These are phyloP conservation scores for Marchantia polymorpha DNA, from an alignment of 225 moss, liverwort and hornwort species.

Conservation along the genomic window DNA sequence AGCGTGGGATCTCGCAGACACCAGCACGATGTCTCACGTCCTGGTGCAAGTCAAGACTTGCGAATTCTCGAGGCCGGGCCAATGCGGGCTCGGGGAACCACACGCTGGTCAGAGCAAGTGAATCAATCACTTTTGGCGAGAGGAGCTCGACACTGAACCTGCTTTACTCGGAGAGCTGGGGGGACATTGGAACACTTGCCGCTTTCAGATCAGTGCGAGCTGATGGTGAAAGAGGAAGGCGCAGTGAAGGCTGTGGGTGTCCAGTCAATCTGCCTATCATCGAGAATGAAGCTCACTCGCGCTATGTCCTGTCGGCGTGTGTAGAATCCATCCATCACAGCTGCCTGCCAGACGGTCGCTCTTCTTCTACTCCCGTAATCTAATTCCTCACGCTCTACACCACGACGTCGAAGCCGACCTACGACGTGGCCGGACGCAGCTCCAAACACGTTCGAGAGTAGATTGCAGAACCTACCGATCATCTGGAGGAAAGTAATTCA, in stretches of 20 bases:
- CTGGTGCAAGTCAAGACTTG: not conserved
- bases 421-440: not conserved
- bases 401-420: not conserved
- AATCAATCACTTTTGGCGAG: not conserved
- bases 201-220: not conserved
- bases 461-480: slow-evolving; percentile 1
- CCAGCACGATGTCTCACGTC: not conserved
- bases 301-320: not conserved
- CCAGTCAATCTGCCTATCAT: not conserved
- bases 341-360: slow-evolving; percentile 8
- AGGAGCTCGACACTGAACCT: not conserved
- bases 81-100: not conserved
- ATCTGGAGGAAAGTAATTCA: not conserved
- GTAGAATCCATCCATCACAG: not conserved
- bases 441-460: not conserved
- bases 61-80: not conserved
- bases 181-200: not conserved
- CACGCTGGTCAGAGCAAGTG: not conserved
- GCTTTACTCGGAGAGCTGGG: not conserved
- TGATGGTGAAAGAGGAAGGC: not conserved
- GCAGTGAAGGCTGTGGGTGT: not conserved
- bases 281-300: not conserved
- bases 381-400: not conserved
- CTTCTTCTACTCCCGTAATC: slow-evolving; percentile 5
- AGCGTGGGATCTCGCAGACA: not conserved